Evolutionary conservation across 257 asterid species (phyloP).

Genomic region (Anisodus acutangulus): DNA sequence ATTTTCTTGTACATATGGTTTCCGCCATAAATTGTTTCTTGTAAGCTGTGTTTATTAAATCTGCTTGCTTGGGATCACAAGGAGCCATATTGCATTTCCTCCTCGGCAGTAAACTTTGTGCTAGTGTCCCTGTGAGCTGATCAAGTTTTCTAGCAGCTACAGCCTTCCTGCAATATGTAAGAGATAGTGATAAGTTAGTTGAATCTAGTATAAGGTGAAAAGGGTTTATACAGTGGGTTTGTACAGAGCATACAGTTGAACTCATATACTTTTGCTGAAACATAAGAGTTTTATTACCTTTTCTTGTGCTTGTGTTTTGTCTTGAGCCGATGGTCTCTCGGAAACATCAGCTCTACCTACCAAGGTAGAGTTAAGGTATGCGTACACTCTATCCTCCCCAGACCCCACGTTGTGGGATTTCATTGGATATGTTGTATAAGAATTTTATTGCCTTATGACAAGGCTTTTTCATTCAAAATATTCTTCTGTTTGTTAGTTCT

Average conservation of each 20-base stretch:
- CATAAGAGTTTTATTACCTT: constrained; percentile 17
- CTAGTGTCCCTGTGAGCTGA: constrained; percentile 24
- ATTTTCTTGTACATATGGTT: constrained; percentile 61
- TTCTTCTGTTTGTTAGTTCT: neutral
- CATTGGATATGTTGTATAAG: no score
- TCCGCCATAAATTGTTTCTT: constrained; percentile 39
- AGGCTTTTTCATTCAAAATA: constrained; percentile 21
- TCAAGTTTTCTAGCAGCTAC: constrained; percentile 39
- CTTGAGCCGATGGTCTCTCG: no score
- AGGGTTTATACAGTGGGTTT: constrained; percentile 24
- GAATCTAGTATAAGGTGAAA: neutral
- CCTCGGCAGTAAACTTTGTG: constrained; percentile 35
- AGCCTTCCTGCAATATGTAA: constrained; percentile 29
- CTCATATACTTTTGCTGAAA: constrained; percentile 20
- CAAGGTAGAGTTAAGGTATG: no score
- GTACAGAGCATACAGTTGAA: constrained; percentile 29
- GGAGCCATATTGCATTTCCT: constrained; percentile 39
- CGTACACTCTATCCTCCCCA: no score
- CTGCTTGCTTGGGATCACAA: constrained; percentile 36
- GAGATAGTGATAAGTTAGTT: constrained; percentile 8
- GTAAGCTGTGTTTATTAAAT: constrained; percentile 46
- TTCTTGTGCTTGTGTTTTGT: no score
- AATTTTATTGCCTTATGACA: neutral
- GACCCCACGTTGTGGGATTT: no score
- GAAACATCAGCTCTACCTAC: no score